Evolutionary conservation across 495 filamentous ascomycete genomes (phyloP), one percentile per base, ranked within the genome.

Genomic region (Aspergillus biplanus): DNA sequence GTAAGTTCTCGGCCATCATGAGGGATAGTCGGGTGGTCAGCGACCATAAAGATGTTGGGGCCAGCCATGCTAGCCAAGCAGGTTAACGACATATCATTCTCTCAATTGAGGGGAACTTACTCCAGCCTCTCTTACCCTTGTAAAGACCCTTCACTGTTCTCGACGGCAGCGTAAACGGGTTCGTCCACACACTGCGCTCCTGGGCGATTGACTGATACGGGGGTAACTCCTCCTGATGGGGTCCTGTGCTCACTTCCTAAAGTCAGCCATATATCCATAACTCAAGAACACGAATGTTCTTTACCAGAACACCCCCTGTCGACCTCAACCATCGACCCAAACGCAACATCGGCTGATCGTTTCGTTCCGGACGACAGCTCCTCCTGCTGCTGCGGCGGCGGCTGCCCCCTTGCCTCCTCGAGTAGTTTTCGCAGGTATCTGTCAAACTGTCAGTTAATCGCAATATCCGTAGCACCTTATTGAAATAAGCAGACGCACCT

Each of bases 41-140:
- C 32, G 71, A 74, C 73, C 73, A 76, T 21, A 64, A 21, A 8
- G 73, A 76, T 1, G 69, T 63, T 1, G 71, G 73, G 3, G 73
- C 69, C 12, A 75, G 64, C 73, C 73, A 75, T 27, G 68, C 73
- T 75, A 52, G 33, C 9, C 31, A 21, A 50, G 31, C 4, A 12
- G 8, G 50, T 27, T 12, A 39, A 13, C n/a, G 18, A 13, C 13
- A 37, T 16, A 42, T 37, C 35, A 1, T 56, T 9, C 15, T 39
- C 7, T 32, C 4, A 9, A 34, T 5, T 27, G 12, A 16, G 7
- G 7, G 2, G 1, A 21, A 65, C 68, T n/a, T 58, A 75, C 73
- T 70, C 70, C 73, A 75, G 49, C 58, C 60, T 0, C 65, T 55
- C 53, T 67, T 65, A 5, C 58, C 52, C 34, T 68, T 63, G 12